Base-by-base conservation (phyloP, 768 basidiomycete species). In the Pleurotus djamor region DNA sequence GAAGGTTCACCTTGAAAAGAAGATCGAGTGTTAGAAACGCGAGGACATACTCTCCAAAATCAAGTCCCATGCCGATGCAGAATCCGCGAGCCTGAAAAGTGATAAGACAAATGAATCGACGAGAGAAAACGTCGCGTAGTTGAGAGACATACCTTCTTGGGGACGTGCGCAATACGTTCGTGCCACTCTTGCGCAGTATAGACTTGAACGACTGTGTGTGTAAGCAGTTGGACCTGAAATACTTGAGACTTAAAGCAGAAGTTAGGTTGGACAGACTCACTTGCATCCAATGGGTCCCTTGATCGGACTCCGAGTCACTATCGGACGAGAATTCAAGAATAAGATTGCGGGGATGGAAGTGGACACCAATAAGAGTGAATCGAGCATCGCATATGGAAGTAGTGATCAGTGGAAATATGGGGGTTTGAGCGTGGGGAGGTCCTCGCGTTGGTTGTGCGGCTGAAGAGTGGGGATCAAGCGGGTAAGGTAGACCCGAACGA, bases 21-120 rank as follows among this genome's bases (percentile, higher is more conserved):
- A 45, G 59, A 16, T 61, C 61, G 4, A 59, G 17, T 5, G 61
- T 59, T 17, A 55, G 36, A 43, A 61, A 61, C 13, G 58, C 51
- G n/a, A 61, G 4, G 32, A 61, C 34, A 41, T 57, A 61, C 12
- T 61, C 58, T 4, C 47, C 58, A 48, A 61, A 59, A 13, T 61
- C 58, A 3, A 61, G 41, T 2, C 49, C 61, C 37, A 61, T 52
- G 12, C 61, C 61, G 13, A 61, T 44, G 5, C 47, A 32, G 41
- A 59, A 61, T 14, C 58, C 58, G 5, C 60, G 54, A 12, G n/a
- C 17, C 52, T 54, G 7, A 14, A 47, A 13, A 8, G 12, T 13
- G 45, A 5, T 6, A 47, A 47, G 6, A 16, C 6, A 7, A 16
- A 16, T 9, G 6, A n/a, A 16, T 5, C 17, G 5, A 9, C 12